phyloP scores from a whole-genome alignment of 2,329 filamentous ascomycete species.

The Xylaria sp. region DNA sequence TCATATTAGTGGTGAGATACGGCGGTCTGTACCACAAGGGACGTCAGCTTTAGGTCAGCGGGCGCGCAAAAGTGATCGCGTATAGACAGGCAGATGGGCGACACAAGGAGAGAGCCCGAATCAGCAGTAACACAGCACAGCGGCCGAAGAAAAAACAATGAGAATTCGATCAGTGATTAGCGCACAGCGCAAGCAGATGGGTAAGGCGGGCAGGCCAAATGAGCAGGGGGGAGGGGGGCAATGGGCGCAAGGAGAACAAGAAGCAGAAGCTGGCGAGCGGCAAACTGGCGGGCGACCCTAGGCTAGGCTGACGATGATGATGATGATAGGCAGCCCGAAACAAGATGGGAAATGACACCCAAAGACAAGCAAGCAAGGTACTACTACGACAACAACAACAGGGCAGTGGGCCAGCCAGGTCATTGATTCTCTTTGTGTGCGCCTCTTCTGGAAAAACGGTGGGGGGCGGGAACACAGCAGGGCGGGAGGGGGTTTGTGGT shows the following conservation, averaged over 20 bases:
- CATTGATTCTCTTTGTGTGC: constrained; percentile 27
- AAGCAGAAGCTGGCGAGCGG: constrained; percentile 24
- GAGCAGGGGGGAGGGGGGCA: not conserved
- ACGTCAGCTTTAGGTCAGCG: constrained; percentile 37
- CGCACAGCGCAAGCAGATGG: constrained; percentile 28
- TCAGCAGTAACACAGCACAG: constrained; percentile 13
- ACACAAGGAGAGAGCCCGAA: constrained; percentile 3
- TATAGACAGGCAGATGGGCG: constrained; percentile 6
- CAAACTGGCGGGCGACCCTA: constrained; percentile 29
- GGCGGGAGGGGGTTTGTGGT: constrained; percentile 8
- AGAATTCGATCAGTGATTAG: no score
- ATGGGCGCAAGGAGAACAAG: not conserved
- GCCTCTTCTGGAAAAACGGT: constrained; percentile 24
- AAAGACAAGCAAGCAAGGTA: constrained; percentile 10
- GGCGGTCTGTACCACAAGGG: constrained; percentile 54
- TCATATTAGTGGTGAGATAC: constrained; percentile 62
- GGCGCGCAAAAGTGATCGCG: constrained; percentile 16
- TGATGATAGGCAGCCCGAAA: constrained; percentile 36
- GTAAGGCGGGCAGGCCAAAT: not conserved
- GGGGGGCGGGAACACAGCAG: constrained; percentile 21
- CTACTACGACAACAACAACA: no score
- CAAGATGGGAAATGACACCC: constrained; percentile 27
- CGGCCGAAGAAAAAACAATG: constrained; percentile 3
- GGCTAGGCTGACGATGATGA: constrained; percentile 23
- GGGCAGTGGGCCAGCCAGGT: constrained; percentile 31